Base-by-base conservation (phyloP, 1,284 basidiomycete species). In the Crocinoboletus sp. region DNA sequence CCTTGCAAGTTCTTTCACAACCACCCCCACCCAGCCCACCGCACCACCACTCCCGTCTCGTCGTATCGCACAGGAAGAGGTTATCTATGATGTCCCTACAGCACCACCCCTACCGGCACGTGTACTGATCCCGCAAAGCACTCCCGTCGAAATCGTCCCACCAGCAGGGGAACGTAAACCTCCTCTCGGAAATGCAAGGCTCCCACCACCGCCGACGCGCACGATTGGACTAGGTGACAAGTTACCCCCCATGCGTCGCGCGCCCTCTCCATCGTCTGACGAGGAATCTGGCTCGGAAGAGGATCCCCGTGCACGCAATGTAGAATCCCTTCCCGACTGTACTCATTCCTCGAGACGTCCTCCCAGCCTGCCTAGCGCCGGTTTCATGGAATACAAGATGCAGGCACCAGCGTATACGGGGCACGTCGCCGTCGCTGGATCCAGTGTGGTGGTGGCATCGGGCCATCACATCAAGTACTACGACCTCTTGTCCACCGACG, bases 301-400 rank as follows among this genome's bases (percentile, higher is more conserved):
- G 1, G 69, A 72, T 48, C 57, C 60, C 8, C 69, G 66, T 31
- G 32, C 51, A 5, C 64, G 65, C 10, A 46, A 60, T 8, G 57
- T 77, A 0, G 87, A 93, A 48, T 71, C 79, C 16, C 77, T 91
- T 43, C 92, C 93, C 0, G 92, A 95, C 62, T 75, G 80, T 8
- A 90, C 83, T 37, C 77, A 79, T 36, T 85, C 92, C 1, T 94
- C 89, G 19, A 79, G 92, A 7, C 77, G 85, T 0, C 84, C 86
- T 1, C 94, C 94, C 0, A 54, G 47, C 36, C 56, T 66, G 54
- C 65, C 56, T 31, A 73, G 64, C 36, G 76, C 73, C 54, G 63
- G 68, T 29, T 71, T 73, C 53, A 61, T 72, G 48, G 61, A 74
- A 43, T 64, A 64, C 41, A 72, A 74, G 39, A 73, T 88, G 20